Conservation (phyloP, 495 filamentous ascomycete species). For the Parathielavia hyrcaniae region DNA sequence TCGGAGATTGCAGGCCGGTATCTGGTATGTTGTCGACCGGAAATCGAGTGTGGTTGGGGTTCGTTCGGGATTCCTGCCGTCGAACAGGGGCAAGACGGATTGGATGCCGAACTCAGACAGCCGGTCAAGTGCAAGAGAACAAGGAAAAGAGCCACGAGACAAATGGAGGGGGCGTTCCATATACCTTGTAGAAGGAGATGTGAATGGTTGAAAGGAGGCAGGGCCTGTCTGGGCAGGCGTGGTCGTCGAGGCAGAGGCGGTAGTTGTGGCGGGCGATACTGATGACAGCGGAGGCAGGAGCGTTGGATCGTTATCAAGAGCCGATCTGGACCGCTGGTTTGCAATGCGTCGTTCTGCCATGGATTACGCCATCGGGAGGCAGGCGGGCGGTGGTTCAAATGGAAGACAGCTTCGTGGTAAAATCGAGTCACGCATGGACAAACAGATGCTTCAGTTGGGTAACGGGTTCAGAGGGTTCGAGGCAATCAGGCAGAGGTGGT, state of each 20-base stretch:
- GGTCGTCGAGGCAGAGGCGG: constrained; percentile 14
- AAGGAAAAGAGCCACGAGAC: constrained; percentile 3
- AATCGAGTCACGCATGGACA: constrained; percentile 19
- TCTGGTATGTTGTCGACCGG: not conserved
- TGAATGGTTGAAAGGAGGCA: constrained; percentile 9
- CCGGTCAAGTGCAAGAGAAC: constrained; percentile 3
- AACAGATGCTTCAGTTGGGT: not conserved
- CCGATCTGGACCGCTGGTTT: constrained; percentile 49
- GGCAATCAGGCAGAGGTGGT: constrained; percentile 11
- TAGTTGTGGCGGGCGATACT: constrained; percentile 19
- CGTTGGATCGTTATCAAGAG: constrained; percentile 44
- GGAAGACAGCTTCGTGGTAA: constrained; percentile 8
- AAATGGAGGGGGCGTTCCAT: constrained; percentile 12
- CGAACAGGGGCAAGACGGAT: not conserved
- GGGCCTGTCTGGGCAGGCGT: not conserved
- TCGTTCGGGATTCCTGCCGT: not conserved
- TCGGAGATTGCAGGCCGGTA: not conserved
- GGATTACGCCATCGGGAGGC: constrained; percentile 48
- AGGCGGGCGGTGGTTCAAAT: constrained; percentile 31
- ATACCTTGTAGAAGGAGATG: constrained; percentile 25
- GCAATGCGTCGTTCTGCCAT: constrained; percentile 53
- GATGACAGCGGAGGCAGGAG: constrained; percentile 34
- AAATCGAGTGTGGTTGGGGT: not conserved
- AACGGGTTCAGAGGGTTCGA: not conserved
- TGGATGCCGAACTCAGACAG: constrained; percentile 4